Base-by-base conservation (phyloP, 2,329 filamentous ascomycete species). In the Podosphaera leucotricha region DNA sequence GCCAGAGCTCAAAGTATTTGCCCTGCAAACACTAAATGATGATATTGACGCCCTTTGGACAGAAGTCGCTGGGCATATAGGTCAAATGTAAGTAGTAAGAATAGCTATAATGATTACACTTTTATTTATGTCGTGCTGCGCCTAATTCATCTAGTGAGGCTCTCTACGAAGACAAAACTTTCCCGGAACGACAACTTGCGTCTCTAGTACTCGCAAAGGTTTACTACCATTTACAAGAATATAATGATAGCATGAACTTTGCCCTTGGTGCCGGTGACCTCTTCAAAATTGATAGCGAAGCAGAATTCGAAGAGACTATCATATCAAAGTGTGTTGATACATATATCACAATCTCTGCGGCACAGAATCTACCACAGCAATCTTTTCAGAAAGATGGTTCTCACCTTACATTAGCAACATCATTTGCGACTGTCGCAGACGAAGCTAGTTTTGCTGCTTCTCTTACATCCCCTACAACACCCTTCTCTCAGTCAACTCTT, bases 211-310 rank as follows among this genome's bases (percentile, higher is more conserved):
- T 92, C 38, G 81, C 90, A 54, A 98, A 98, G 70, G 85, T 95
- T 53, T 98, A 95, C 67, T 98, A 95, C 60, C 90, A 98, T 60
- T 76, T 98, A 44, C 85, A 94, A 64, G 90, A 90, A 61, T 98
- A 98, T 67, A 90, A 94, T 60, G 90, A 98, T 66, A 94, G 87
- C 63, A 95, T 98, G 87, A 81, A 83, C 43, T 95, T 98, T 62
- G 90, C 90, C 50, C 74, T 98, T 39, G 86, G 85, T 47, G 86
- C 90, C 20, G 90, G 90, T 48, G 83, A 94, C 59, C 76, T 93
- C 42, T 94, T 98, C 69, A 83, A 92, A 65, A 73, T 95, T 52
- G 82, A 94, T 57, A 72, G 78, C 44, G 79, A 82, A 43, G 81
- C 84, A 62, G 90, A 98, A 66, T 98, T 93, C 58, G 90, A 98